Evolutionary conservation across 2,329 filamentous ascomycete genomes (phyloP), one percentile per base, ranked within the genome.

Genomic region (Ceratocystis huliohia): DNA sequence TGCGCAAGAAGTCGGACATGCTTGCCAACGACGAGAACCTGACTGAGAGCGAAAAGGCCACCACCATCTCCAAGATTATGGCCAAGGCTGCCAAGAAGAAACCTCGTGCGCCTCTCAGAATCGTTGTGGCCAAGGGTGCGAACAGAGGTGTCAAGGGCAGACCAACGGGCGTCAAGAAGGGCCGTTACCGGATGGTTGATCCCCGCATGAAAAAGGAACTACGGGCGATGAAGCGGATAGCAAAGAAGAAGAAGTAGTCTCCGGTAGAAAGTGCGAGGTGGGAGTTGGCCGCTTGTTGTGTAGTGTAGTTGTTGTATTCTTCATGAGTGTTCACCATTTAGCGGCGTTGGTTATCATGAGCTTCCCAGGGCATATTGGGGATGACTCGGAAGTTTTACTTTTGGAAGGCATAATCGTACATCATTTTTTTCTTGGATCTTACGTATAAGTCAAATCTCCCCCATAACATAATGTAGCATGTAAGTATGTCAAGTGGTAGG

Each of bases 181-280:
- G 93, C 46, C 87, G 90, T 71, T 99, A 99, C 76, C 96, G 96
- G 81, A 96, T 99, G 81, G 93, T 99, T 65, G 93, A 97, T 78
- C 80, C 89, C 15, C 83, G 94, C 71, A 85, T 96, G 85, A 96
- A 96, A 85, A 97, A 96, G 86, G 94, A 97, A 80, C 82, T 94
- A 65, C 81, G 91, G 74, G 91, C 88, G 1, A 82, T 93, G 76
- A 96, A 96, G 84, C 84, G 92, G 72, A 74, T 82, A 68, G 74
- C 78, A 30, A 91, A 95, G 80, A 89, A 86, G 78, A 87, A 84
- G 79, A 84, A 84, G 74, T 75, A 76, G 70, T 70, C 66, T 61
- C 46, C 17, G 68, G 28, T 28, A 15, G 48, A 10, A 15, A 25
- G 48, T 28, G 46, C 15, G 22, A 56, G 50, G 20, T 13, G 22